Conservation (phyloP, 23 red algal species). For the Gracilaria gracilis region DNA sequence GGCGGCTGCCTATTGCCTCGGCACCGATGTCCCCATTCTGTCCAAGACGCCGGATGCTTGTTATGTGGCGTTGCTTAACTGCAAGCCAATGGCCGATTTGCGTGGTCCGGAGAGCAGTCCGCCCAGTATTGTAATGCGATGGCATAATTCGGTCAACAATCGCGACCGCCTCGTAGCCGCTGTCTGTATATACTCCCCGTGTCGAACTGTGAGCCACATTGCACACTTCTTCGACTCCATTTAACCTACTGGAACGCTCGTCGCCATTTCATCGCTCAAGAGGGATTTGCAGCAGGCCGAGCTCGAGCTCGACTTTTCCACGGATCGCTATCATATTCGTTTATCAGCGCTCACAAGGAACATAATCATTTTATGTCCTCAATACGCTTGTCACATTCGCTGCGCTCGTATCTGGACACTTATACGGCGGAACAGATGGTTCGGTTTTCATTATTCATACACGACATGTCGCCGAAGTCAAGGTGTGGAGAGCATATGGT, state of each 20-base stretch:
- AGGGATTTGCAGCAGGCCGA: not conserved
- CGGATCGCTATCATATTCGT: slow-evolving; percentile 44
- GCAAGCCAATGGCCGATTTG: not conserved
- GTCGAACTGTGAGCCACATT: slow-evolving; percentile 10
- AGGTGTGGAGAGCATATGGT: too few relatives aligned
- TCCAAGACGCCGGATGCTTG: slow-evolving; percentile 1
- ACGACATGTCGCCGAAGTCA: too few relatives aligned
- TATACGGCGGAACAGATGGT: slow-evolving; percentile 15
- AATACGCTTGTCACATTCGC: slow-evolving; percentile 25
- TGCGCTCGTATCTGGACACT: slow-evolving; percentile 38
- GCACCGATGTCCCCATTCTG: slow-evolving; percentile 35
- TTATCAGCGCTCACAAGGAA: not conserved
- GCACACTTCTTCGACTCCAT: not conserved
- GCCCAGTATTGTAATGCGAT: not conserved
- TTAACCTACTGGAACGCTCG: slow-evolving; percentile 4
- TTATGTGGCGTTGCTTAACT: not conserved
- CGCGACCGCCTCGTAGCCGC: not conserved
- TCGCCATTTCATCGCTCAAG: slow-evolving; percentile 37
- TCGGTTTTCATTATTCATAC: too few relatives aligned
- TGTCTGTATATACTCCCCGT: slow-evolving; percentile 14
- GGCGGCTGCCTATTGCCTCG: slow-evolving; percentile 17
- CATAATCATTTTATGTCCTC: slow-evolving; percentile 15
- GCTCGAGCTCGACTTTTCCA: not conserved
- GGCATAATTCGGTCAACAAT: not conserved
- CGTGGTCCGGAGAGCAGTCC: not conserved